These are phyloP conservation scores for Hondaea fermentalgiana DNA, from an alignment of 108 stramenopile genomes.

Conservation along the genomic window DNA sequence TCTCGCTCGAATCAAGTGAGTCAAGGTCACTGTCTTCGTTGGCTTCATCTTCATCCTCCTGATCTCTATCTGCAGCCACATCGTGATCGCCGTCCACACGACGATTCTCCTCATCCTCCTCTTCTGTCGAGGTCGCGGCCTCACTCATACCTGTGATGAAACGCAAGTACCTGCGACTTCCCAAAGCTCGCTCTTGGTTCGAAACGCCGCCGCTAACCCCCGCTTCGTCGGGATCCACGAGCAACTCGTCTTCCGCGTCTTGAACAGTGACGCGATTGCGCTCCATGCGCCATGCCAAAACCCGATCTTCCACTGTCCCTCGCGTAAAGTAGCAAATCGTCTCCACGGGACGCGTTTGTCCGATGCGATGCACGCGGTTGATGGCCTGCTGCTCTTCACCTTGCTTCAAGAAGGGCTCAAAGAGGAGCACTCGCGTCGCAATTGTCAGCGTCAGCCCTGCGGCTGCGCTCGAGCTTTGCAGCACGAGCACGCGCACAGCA, in stretches of 20 bases:
- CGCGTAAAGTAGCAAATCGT: not conserved
- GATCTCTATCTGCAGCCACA: not conserved
- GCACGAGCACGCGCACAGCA: slow-evolving; percentile 46
- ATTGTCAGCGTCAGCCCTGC: slow-evolving; percentile 55
- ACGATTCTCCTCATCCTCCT: not conserved
- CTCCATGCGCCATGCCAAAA: slow-evolving; percentile 8
- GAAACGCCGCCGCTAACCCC: too few relatives aligned
- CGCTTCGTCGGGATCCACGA: not conserved
- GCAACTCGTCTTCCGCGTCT: not conserved
- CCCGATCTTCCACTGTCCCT: slow-evolving; percentile 9
- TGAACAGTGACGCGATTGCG: not conserved
- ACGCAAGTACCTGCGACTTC: not conserved
- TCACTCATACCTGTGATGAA: not conserved
- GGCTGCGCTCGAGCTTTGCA: slow-evolving; percentile 47
- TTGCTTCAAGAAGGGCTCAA: slow-evolving; percentile 57
- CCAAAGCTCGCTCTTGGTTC: not conserved
- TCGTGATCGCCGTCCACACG: not conserved
- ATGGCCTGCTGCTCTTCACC: slow-evolving; percentile 57
- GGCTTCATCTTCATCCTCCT: not conserved
- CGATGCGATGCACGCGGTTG: slow-evolving; percentile 43
- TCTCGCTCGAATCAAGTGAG: not conserved
- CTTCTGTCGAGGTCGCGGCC: not conserved
- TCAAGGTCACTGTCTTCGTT: not conserved
- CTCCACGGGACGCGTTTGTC: not conserved
- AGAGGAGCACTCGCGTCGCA: slow-evolving; percentile 53